Conservation (phyloP, 1,284 basidiomycete species). For the Testicularia cyperi region DNA sequence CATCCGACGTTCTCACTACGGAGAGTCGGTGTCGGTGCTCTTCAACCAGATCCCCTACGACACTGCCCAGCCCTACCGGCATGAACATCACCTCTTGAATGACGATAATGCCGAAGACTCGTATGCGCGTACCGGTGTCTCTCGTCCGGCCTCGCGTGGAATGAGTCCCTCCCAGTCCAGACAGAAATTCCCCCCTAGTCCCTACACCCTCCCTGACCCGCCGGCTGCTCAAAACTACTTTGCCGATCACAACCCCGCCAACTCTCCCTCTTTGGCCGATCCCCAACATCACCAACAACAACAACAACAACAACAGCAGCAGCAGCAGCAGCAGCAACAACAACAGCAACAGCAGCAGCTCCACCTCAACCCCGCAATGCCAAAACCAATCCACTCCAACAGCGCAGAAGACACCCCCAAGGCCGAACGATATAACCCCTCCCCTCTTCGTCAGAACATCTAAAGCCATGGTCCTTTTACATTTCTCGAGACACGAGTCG, state of each 20-base stretch:
- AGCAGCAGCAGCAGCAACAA: neutral
- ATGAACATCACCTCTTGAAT: conserved; percentile 44
- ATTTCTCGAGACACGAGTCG: no score
- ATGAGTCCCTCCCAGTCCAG: conserved; percentile 5
- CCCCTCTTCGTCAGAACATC: conserved; percentile 21
- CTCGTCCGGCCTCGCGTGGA: conserved; percentile 2
- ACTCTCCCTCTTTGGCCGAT: no score
- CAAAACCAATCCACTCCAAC: neutral
- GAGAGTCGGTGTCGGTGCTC: conserved; percentile 54
- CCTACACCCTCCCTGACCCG: conserved; percentile 48
- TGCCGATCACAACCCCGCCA: conserved; percentile 9
- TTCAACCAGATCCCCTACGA: conserved; percentile 59
- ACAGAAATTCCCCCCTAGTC: conserved; percentile 25
- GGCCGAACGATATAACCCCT: conserved; percentile 10
- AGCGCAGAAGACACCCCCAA: conserved; percentile 17
- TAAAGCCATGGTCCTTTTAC: no score
- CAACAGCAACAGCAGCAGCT: no score
- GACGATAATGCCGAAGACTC: no score
- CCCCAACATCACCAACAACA: conserved; percentile 1
- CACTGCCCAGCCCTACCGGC: conserved; percentile 57
- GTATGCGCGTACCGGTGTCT: no score
- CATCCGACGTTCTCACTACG: conserved; percentile 74
- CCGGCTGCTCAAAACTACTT: conserved; percentile 46
- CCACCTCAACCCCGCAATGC: no score
- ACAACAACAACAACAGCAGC: neutral